phyloP scores from a whole-genome alignment of 192 early-diverging fungal genomes.

The Entomortierella chlamydospora region DNA sequence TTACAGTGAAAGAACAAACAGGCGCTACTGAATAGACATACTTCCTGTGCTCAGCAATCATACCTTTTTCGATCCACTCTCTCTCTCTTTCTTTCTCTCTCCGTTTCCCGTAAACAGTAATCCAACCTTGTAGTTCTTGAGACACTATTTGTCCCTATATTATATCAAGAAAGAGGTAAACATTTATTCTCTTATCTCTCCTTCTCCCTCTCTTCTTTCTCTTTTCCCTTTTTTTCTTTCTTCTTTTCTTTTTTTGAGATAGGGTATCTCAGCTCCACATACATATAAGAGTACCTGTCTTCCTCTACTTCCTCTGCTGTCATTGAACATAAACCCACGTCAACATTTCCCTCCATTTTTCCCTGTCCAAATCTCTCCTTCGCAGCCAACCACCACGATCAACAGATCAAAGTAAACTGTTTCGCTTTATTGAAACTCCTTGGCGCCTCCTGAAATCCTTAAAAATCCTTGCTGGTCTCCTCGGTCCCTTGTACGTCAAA shows the following conservation, averaged over 20 bases:
- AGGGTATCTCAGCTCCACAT: not conserved
- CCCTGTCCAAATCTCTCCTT: not conserved
- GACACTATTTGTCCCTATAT: not conserved
- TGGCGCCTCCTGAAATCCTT: slow-evolving; percentile 4
- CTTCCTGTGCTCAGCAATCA: not conserved
- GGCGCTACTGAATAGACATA: not conserved
- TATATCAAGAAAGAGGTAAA: too few relatives aligned
- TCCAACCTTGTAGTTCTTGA: not conserved
- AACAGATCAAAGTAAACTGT: not conserved
- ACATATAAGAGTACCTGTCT: too few relatives aligned
- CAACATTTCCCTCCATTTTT: too few relatives aligned
- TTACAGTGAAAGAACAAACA: not conserved
- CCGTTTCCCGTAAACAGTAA: not conserved
- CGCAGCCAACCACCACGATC: too few relatives aligned
- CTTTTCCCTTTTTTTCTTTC: not conserved
- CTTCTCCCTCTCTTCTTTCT: not conserved
- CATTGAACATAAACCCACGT: not conserved
- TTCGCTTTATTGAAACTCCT: slow-evolving; percentile 3
- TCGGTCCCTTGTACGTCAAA: not conserved
- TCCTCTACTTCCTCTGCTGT: not conserved
- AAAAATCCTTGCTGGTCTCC: slow-evolving; percentile 7
- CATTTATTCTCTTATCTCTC: not conserved
- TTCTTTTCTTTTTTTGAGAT: not conserved
- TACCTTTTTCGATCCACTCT: not conserved
- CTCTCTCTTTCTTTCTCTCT: too few relatives aligned